Evolutionary conservation across 2,329 filamentous ascomycete species (phyloP).

Genomic region (Aspergillus quadricinctus): DNA sequence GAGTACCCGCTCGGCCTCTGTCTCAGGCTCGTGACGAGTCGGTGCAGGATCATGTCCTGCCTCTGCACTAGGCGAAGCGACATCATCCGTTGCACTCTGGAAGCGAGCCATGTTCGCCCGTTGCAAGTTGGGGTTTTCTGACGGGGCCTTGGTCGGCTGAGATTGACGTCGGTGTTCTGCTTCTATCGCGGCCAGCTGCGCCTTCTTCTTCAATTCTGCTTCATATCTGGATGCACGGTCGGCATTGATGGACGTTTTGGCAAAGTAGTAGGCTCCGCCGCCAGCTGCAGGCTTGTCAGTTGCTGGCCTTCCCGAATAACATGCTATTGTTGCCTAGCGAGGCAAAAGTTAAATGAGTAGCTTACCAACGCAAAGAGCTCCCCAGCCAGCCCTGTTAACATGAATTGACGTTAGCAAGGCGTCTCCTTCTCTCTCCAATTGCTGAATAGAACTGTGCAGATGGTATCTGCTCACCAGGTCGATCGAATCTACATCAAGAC

Average conservation of each 20-base stretch:
- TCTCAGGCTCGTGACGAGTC: slow-evolving; percentile 72
- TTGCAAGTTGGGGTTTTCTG: slow-evolving; percentile 28
- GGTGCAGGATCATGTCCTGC: slow-evolving; percentile 76
- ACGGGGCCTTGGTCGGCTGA: slow-evolving; percentile 13
- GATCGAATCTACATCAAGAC: slow-evolving; percentile 48
- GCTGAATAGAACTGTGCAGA: slow-evolving; percentile 3
- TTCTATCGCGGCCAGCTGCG: slow-evolving; percentile 33
- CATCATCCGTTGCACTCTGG: slow-evolving; percentile 39
- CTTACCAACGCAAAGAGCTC: slow-evolving; percentile 76
- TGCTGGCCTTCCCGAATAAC: background rate
- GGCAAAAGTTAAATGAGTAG: slow-evolving; percentile 3
- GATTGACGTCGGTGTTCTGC: slow-evolving; percentile 31
- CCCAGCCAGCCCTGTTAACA: slow-evolving; percentile 78
- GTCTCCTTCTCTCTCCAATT: background rate
- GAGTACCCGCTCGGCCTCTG: slow-evolving; percentile 59
- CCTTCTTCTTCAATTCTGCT: slow-evolving; percentile 60
- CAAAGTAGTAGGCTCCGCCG: slow-evolving; percentile 90
- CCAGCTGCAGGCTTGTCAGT: slow-evolving; percentile 56
- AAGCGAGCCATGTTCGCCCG: slow-evolving; percentile 30
- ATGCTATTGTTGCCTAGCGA: background rate
- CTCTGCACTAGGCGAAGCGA: slow-evolving; percentile 67
- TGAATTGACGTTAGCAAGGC: slow-evolving; percentile 6
- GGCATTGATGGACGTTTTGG: slow-evolving; percentile 89
- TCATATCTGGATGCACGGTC: slow-evolving; percentile 72
- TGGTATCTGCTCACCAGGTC: slow-evolving; percentile 48